Evolutionary conservation across 257 asterid genomes (phyloP).

Genomic region (Solanum chilense): DNA sequence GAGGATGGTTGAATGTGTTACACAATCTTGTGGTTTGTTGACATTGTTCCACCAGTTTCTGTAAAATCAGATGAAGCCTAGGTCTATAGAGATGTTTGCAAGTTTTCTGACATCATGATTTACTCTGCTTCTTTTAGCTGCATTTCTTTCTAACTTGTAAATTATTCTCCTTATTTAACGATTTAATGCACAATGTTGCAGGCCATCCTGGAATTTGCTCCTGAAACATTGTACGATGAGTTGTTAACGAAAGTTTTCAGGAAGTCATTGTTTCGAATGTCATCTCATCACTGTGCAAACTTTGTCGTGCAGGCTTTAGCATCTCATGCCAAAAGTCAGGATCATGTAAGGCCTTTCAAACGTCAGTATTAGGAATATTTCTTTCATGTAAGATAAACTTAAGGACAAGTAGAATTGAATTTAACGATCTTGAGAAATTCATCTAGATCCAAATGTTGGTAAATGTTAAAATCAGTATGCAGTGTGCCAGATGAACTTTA

Average conservation of each 20-base stretch:
- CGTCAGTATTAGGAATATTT: not conserved
- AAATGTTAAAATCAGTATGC: not conserved
- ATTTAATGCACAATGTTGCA: constrained; percentile 20
- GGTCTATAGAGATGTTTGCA: not conserved
- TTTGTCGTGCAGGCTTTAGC: constrained; percentile 85
- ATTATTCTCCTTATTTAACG: not conserved
- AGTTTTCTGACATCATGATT: not conserved
- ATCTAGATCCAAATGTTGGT: not conserved
- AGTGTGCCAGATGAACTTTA: not conserved
- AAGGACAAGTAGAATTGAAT: not conserved
- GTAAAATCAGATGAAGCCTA: not conserved
- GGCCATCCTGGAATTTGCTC: constrained; percentile 90
- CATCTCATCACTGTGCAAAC: constrained; percentile 71
- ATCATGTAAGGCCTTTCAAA: constrained; percentile 48
- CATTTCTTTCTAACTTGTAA: not conserved
- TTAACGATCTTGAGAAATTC: not conserved
- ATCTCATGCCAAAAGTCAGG: constrained; percentile 65
- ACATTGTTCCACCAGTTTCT: not conserved
- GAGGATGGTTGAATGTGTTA: not conserved
- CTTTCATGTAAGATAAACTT: not conserved
- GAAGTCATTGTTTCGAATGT: constrained; percentile 51
- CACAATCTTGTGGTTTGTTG: not conserved
- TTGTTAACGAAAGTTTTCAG: constrained; percentile 52
- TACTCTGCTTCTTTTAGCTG: not conserved
- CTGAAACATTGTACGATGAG: constrained; percentile 51